These are phyloP conservation scores for Oryza meyeriana DNA, from an alignment of 176 grass and related monocot species.

Conservation along the genomic window DNA sequence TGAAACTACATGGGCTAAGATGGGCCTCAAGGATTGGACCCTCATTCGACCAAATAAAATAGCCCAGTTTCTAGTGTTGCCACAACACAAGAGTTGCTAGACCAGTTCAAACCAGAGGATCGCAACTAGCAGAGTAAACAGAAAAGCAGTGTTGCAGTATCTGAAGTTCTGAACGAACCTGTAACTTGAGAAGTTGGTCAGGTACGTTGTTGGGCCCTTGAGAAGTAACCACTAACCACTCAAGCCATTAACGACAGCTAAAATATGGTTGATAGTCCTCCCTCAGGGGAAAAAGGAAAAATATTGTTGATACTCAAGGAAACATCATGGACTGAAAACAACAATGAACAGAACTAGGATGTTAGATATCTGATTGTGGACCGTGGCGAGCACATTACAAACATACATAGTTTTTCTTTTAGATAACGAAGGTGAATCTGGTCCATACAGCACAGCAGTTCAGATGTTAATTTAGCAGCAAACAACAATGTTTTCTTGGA, in stretches of 20 bases:
- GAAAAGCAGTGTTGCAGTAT: neutral
- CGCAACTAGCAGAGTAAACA: neutral
- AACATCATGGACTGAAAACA: slow-evolving; percentile 2
- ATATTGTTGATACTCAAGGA: neutral
- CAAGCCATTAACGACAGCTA: neutral
- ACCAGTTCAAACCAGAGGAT: neutral
- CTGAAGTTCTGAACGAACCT: neutral
- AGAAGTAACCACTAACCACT: neutral
- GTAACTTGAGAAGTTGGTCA: neutral
- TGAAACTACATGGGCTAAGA: neutral
- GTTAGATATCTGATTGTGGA: neutral
- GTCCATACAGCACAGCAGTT: neutral
- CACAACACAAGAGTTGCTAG: neutral
- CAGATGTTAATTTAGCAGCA: neutral
- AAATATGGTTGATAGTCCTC: neutral
- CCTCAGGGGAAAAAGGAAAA: neutral
- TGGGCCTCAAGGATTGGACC: neutral
- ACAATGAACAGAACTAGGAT: neutral
- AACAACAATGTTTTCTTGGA: neutral
- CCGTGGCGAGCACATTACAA: neutral
- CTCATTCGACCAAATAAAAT: neutral
- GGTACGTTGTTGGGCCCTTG: neutral
- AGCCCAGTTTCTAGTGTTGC: neutral
- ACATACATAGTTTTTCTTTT: neutral
- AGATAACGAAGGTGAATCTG: neutral